Conservation (phyloP, 164 flowering plant genomes). For the Macadamia integrifolia region DNA sequence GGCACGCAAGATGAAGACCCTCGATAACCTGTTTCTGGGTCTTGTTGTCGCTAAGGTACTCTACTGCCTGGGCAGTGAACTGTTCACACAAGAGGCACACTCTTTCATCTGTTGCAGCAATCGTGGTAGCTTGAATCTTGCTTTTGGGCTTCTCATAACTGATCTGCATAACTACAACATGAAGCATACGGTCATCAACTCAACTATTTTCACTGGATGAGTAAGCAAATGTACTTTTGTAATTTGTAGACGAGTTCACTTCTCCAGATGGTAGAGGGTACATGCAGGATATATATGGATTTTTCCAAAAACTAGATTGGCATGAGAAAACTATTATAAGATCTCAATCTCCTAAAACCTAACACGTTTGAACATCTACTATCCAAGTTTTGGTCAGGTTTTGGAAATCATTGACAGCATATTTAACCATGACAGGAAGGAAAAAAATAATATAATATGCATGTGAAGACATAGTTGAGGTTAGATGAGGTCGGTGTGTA, state of each 20-base stretch:
- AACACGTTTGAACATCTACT: too few relatives aligned
- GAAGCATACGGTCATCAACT: constrained; percentile 1
- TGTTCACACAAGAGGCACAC: constrained; percentile 72
- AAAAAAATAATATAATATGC: too few relatives aligned
- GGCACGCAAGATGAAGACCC: constrained; percentile 55
- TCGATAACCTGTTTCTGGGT: constrained; percentile 62
- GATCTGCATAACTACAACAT: constrained; percentile 26
- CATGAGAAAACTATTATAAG: neutral
- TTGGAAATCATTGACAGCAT: too few relatives aligned
- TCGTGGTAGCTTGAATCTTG: constrained; percentile 19
- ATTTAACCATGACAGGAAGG: too few relatives aligned
- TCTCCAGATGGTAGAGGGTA: neutral
- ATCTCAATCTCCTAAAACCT: neutral
- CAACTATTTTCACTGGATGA: neutral
- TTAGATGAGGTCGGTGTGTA: too few relatives aligned
- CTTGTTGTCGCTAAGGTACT: constrained; percentile 50
- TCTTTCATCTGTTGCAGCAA: constrained; percentile 24
- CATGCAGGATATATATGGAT: neutral
- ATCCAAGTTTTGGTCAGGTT: too few relatives aligned
- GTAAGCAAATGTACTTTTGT: neutral
- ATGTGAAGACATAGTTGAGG: too few relatives aligned
- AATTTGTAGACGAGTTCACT: neutral
- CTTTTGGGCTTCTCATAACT: constrained; percentile 10
- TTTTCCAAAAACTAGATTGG: neutral
- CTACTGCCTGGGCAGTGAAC: constrained; percentile 46